Base-by-base conservation (phyloP, 768 basidiomycete genomes). In the Amanita fuliginea region DNA sequence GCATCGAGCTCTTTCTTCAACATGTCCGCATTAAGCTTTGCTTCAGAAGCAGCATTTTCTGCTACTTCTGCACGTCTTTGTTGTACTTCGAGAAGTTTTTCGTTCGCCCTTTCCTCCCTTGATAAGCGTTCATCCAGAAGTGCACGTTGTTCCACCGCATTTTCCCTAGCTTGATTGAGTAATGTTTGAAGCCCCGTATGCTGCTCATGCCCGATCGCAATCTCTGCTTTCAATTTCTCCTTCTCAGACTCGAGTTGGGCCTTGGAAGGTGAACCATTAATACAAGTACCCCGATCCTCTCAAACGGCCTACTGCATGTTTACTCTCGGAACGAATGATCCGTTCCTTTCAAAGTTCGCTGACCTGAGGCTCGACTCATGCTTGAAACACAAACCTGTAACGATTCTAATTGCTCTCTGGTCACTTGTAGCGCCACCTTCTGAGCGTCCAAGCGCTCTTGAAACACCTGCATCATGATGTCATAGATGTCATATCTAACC, bases 371-470 rank as follows among this genome's bases (percentile, higher is more conserved):
- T 55, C 51, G 13, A 58, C 10, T 16, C 7, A 22, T 9, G 37
- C 18, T 35, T 19, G 16, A 32, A 48, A 47, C 32, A 41, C 49
- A 14, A 14, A 50, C 49, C 33, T 50, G 49, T 32, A 50, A 42
- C 22, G 56, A 54, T 3, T 37, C 47, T 21, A 51, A 49, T 26
- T 48, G 48, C 49, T 77, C 71, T 53, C 69, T 72, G 6, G 68
- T 68, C 26, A 73, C 56, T 16, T 65, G 61, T 32, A 75, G 53
- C 2, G 70, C 65, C 3, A 68, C 60, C 6, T 65, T 59, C 52
- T 77, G 75, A 18, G 71, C 69, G 16, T 77, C 74, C 48, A 69
- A 71, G 16, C 56, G 51, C 41, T 59, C 58, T 50, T 60, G 55
- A 18, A 58, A 34, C 40, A 60, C 54, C 55, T 37, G 10, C 4